Evolutionary conservation across 2,329 filamentous ascomycete genomes (phyloP).

Genomic region (Pezicula radicicola): DNA sequence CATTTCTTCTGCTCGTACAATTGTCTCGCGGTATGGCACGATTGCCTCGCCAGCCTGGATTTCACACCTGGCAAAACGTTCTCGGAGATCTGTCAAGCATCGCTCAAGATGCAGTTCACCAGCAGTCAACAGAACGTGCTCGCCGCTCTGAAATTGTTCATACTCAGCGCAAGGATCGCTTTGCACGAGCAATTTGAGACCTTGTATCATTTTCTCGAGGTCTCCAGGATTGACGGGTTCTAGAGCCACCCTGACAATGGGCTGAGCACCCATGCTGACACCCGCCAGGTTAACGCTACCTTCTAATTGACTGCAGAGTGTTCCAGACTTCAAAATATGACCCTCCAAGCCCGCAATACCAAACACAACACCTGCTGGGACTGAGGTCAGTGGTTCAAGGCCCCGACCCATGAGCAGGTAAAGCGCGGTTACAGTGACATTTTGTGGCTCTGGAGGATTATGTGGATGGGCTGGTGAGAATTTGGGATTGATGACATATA

Average conservation of each 20-base stretch:
- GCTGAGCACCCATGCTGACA: conserved; percentile 74
- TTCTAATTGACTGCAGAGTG: conserved; percentile 81
- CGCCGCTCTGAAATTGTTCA: conserved; percentile 86
- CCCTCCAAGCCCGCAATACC: conserved; percentile 91
- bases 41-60: conserved; percentile 93
- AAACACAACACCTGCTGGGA: conserved; percentile 92
- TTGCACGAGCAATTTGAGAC: conserved; percentile 82
- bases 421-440: conserved; percentile 80
- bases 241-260: conserved; percentile 93
- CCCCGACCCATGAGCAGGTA: conserved; percentile 96
- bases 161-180: conserved; percentile 96
- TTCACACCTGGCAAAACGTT: conserved; percentile 90
- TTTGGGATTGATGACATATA: conserved; percentile 91
- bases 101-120: conserved; percentile 93
- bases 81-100: conserved; percentile 87
- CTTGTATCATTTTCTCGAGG: conserved; percentile 90
- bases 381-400: conserved; percentile 76
- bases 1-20: conserved; percentile 88
- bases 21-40: conserved; percentile 92
- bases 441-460: conserved; percentile 69
- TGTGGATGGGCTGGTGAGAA: conserved; percentile 80
- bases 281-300: conserved; percentile 90
- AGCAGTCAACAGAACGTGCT: conserved; percentile 92
- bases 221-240: conserved; percentile 89
- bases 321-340: conserved; percentile 93